These are phyloP conservation scores for Ganoderma leucocontextum DNA, from an alignment of 1,284 basidiomycete species.

Conservation along the genomic window DNA sequence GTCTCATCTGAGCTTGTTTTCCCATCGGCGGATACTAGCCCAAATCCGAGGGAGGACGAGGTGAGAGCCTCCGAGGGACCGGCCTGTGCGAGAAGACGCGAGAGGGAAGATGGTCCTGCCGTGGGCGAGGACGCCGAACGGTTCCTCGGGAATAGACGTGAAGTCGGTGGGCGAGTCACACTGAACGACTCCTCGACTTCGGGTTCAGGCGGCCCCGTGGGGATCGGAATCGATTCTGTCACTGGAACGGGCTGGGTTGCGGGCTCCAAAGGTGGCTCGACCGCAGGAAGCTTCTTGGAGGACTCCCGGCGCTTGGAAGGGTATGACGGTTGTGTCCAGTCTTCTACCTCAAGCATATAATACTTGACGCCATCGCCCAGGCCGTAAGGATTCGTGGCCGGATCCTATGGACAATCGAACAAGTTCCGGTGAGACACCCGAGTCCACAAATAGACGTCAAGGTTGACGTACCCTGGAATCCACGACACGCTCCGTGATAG, in stretches of 20 bases:
- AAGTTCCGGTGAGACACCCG: constrained; percentile 2
- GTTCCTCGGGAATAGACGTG: constrained; percentile 70
- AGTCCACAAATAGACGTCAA: constrained; percentile 12
- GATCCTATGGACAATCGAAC: constrained; percentile 58
- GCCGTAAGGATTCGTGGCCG: constrained; percentile 78
- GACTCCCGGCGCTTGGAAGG: constrained; percentile 65
- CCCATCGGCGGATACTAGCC: constrained; percentile 7
- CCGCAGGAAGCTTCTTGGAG: constrained; percentile 58
- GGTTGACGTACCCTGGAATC: constrained; percentile 69
- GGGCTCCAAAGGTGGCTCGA: constrained; percentile 38
- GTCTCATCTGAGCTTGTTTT: constrained; percentile 46
- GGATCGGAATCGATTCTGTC: constrained; percentile 48
- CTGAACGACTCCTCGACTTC: constrained; percentile 75
- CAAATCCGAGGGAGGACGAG: constrained; percentile 36
- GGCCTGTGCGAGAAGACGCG: constrained; percentile 78
- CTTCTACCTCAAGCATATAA: constrained; percentile 93
- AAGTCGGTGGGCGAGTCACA: constrained; percentile 65
- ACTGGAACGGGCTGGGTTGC: constrained; percentile 33
- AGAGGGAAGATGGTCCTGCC: constrained; percentile 77
- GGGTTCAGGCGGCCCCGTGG: constrained; percentile 65
- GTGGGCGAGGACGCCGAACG: constrained; percentile 72
- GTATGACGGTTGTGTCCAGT: constrained; percentile 81
- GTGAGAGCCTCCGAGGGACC: constrained; percentile 27
- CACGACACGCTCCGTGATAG: constrained; percentile 87
- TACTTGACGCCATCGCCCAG: constrained; percentile 92